Conservation (phyloP, 2,329 filamentous ascomycete species). For the Coleophoma crateriformis region DNA sequence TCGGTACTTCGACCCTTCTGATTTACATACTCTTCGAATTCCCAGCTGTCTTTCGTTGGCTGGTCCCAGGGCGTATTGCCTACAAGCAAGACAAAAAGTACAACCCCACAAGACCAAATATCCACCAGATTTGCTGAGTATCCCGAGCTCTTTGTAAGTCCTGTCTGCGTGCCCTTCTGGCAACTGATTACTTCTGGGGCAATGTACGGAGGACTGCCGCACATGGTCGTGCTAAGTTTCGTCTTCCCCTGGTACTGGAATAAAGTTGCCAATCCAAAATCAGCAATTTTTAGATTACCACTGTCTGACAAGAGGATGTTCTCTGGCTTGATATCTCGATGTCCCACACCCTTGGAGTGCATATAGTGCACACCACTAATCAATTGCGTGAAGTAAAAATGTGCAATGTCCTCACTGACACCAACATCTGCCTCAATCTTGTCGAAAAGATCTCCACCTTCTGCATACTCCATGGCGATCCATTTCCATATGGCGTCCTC, state of each 20-base stretch:
- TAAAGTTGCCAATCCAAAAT: conserved; percentile 92
- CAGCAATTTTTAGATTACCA: conserved; percentile 88
- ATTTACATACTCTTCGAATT: conserved; percentile 82
- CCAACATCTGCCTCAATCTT: conserved; percentile 98
- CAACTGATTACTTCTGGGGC: conserved; percentile 80
- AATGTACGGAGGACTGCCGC: conserved; percentile 94
- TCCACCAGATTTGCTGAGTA: conserved; percentile 80
- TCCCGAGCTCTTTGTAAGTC: conserved; percentile 44
- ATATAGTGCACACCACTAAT: conserved; percentile 89
- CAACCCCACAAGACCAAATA: conserved; percentile 96
- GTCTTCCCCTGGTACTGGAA: conserved; percentile 83
- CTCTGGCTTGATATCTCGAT: conserved; percentile 89
- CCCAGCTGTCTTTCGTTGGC: conserved; percentile 78
- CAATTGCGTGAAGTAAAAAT: conserved; percentile 92
- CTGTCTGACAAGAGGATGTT: conserved; percentile 85
- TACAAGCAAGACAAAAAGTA: conserved; percentile 91
- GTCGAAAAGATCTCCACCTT: conserved; percentile 95
- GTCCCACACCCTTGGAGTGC: conserved; percentile 91
- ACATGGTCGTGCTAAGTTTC: conserved; percentile 83
- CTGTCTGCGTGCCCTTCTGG: conserved; percentile 36
- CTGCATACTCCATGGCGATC: conserved; percentile 97
- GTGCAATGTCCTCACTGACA: conserved; percentile 89
- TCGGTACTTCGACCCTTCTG: conserved; percentile 79
- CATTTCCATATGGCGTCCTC: conserved; percentile 86
- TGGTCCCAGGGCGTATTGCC: conserved; percentile 98